Conservation (phyloP, 441 rosid species). For the Omphalea diandra region DNA sequence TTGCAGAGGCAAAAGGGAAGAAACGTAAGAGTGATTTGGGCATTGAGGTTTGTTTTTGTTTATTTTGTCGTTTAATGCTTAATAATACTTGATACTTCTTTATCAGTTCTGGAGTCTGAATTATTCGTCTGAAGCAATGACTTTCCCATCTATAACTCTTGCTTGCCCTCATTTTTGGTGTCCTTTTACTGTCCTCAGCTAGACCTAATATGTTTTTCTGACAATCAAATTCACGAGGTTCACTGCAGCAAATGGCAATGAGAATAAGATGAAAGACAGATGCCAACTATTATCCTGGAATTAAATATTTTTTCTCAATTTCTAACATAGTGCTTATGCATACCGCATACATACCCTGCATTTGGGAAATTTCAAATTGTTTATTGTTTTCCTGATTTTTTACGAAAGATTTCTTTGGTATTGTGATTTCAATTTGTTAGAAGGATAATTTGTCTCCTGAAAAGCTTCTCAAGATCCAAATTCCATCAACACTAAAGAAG, state of each 20-base stretch:
- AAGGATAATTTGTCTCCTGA: slow-evolving; percentile 60
- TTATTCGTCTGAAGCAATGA: slow-evolving; percentile 11
- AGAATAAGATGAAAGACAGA: neutral
- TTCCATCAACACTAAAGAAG: slow-evolving; percentile 75
- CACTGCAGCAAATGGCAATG: neutral
- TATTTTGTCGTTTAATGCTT: slow-evolving; percentile 15
- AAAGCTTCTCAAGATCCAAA: slow-evolving; percentile 81
- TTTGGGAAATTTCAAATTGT: slow-evolving; percentile 12
- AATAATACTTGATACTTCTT: neutral
- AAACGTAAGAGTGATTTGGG: slow-evolving; percentile 83
- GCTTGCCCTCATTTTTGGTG: neutral
- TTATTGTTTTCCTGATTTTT: neutral
- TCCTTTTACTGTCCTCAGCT: neutral
- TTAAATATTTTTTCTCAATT: neutral
- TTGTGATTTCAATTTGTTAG: slow-evolving; percentile 38
- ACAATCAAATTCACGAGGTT: neutral
- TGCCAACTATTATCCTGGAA: neutral
- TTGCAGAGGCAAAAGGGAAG: slow-evolving; percentile 77
- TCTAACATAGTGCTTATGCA: neutral
- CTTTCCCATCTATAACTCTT: neutral
- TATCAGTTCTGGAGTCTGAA: neutral
- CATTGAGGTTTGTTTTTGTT: slow-evolving; percentile 62
- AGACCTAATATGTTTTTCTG: neutral
- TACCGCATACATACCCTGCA: neutral
- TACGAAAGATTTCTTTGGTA: slow-evolving; percentile 1